Evolutionary conservation across 257 asterid species (phyloP), one percentile per base, ranked within the genome.

Genomic region (Salvia rosmarinus): DNA sequence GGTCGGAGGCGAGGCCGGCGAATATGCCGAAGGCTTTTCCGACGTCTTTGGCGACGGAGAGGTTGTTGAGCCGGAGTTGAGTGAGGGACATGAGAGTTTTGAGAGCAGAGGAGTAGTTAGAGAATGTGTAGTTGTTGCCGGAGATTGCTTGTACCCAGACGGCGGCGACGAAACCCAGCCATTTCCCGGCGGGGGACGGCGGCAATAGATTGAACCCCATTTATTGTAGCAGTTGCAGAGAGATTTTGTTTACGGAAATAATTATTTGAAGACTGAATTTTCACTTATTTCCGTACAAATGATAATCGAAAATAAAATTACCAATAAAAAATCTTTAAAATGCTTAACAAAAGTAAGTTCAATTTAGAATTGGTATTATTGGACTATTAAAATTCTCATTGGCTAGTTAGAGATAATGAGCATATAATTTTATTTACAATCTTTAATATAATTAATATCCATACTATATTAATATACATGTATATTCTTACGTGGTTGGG

Each of bases 111-210:
- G 98, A 94, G 63, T 94, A 94, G 59, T 94, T 94, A 0, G 98
- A 88, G 73, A 94, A 94, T 1, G 97, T 91, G 90, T 94, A 91
- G 14, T 94, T 94, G 81, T 94, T 89, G 63, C 98, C 98, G 61
- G 97, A 89, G 25, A 94, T 91, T 16, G 98, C 82, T 72, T 94
- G 98, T 4, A 94, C 98, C 98, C 97, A 94, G 3, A 94, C 86
- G 74, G 98, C 98, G 10, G 95, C 77, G 30, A 88, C 90, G 50
- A 92, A 88, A 0, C 98, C 98, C 40, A 92, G 78, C 98, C 98
- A 92, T 77, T 88, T 92, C 0, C 92, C 92, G 80, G 87, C 86
- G 32, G 96, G 84, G 0, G 96, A 85, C 0, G 84, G 71, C 67
- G 95, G 85, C 47, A 90, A 81, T n/a, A 74, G 57, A 34, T 63